Percentiles rank a stretch among this genome's conserved stretches.
These are phyloP conservation scores for Wickerhamomyces tratensis DNA, from an alignment of 805 yeast species.

Conservation along the genomic window DNA sequence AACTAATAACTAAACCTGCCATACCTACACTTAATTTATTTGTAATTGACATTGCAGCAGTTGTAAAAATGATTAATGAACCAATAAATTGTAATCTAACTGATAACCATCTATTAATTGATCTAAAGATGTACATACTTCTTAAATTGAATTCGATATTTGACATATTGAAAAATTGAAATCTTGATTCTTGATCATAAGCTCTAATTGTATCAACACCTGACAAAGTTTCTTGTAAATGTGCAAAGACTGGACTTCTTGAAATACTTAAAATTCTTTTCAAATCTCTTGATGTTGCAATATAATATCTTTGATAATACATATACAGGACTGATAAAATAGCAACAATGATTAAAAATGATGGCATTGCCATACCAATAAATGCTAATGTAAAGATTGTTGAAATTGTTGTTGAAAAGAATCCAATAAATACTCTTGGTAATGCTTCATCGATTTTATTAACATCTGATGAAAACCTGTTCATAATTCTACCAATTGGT, in stretches of 20 bases:
- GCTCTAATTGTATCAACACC: conserved; percentile 75
- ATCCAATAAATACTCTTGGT: conserved; percentile 42
- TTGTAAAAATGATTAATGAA: conserved; percentile 74
- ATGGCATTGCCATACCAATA: conserved; percentile 45
- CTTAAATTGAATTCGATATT: conserved; percentile 81
- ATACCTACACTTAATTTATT: conserved; percentile 77
- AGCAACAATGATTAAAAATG: conserved; percentile 36
- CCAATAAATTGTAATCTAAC: conserved; percentile 90
- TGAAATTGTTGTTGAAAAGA: conserved; percentile 33
- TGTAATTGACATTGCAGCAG: conserved; percentile 61
- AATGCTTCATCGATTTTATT: conserved; percentile 44
- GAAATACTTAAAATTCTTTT: conserved; percentile 64
- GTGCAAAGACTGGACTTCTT: conserved; percentile 72
- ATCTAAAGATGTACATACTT: conserved; percentile 37
- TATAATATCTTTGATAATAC: conserved; percentile 63
- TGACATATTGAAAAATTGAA: conserved; percentile 50
- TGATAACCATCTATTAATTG: conserved; percentile 92
- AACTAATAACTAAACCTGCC: conserved; percentile 89
- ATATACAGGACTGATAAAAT: conserved; percentile 43
- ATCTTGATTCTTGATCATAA: conserved; percentile 55
- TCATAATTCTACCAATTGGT: conserved; percentile 57
- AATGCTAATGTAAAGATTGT: conserved; percentile 41
- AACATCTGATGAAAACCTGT: conserved; percentile 57
- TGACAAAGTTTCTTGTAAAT: conserved; percentile 71
- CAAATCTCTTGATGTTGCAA: conserved; percentile 65